A percentile compares a stretch with the other conserved stretches of the same genome.
These are phyloP conservation scores for Suhomyces kilbournensis DNA, from an alignment of 805 yeast genomes.

Conservation along the genomic window DNA sequence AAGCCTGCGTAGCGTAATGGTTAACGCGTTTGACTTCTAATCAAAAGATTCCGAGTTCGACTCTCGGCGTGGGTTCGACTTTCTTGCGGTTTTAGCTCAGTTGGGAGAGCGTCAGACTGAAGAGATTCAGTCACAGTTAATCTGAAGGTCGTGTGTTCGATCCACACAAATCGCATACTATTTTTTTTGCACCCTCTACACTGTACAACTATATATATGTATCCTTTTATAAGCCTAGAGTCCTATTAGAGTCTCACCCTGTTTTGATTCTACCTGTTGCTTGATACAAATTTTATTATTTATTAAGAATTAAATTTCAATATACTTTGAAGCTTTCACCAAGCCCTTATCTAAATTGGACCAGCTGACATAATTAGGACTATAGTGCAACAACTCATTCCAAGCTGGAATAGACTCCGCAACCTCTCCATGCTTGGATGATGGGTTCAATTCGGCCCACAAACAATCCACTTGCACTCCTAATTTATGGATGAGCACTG, in stretches of 20 bases:
- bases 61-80: conserved; percentile 22
- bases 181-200: conserved; percentile 3
- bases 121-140: conserved; percentile 24
- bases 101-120: conserved; percentile 42
- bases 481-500: conserved; percentile 32
- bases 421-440: conserved; percentile 21
- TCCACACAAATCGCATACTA: conserved; percentile 51
- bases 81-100: conserved; percentile 32
- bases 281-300: not conserved
- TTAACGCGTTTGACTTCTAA: conserved; percentile 24
- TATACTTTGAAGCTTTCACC: conserved; percentile 52
- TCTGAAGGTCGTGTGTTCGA: conserved; percentile 90
- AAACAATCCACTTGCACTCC: conserved; percentile 63
- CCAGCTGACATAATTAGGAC: conserved; percentile 63
- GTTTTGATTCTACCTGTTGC: too few species aligned
- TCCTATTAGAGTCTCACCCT: too few species aligned
- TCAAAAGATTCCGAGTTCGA: conserved; percentile 24
- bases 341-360: conserved; percentile 68
- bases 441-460: conserved; percentile 70
- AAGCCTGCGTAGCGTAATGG: conserved; percentile 20
- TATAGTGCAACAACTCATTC: conserved; percentile 63
- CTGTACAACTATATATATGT: too few species aligned
- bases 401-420: conserved; percentile 60
- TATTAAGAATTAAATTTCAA: conserved; percentile 30
- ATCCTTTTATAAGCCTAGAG: too few species aligned